phyloP scores from a whole-genome alignment of 306 rosid genomes.

The Arachis hypogaea region DNA sequence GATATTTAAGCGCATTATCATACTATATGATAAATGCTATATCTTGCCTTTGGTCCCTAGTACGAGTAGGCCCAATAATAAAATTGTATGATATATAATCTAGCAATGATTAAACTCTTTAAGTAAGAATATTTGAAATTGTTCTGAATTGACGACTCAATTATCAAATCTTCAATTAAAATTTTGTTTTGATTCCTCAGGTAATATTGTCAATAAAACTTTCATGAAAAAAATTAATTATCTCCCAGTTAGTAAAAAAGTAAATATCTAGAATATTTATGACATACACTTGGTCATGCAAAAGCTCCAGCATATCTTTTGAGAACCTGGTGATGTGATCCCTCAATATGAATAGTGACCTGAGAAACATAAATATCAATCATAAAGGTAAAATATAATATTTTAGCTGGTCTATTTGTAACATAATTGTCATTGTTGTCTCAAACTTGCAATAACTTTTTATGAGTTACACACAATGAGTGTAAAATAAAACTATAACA shows the following conservation, averaged over 20 bases:
- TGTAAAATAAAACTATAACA: conserved; percentile 25
- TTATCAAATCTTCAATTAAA: conserved; percentile 23
- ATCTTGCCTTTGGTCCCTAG: conserved; percentile 18
- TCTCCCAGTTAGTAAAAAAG: conserved; percentile 25
- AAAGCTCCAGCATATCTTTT: conserved; percentile 70
- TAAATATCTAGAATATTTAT: conserved; percentile 76
- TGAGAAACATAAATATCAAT: conserved; percentile 37
- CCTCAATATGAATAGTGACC: conserved; percentile 52
- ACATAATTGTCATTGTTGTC: conserved; percentile 23
- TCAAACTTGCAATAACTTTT: conserved; percentile 23
- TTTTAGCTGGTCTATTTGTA: conserved; percentile 9
- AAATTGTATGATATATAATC: too few relatives aligned
- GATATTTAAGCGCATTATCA: conserved; percentile 30
- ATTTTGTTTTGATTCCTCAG: conserved; percentile 1
- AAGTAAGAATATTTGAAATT: conserved; percentile 21
- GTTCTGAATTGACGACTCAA: not conserved
- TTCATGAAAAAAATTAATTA: conserved; percentile 9
- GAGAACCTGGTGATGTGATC: conserved; percentile 60
- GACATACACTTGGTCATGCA: conserved; percentile 74
- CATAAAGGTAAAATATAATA: not conserved
- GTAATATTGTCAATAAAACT: conserved; percentile 7
- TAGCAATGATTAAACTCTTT: too few relatives aligned
- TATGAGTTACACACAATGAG: conserved; percentile 3
- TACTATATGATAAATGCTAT: conserved; percentile 87
- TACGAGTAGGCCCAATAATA: too few relatives aligned